phyloP scores from a whole-genome alignment of 768 basidiomycete species.

The Naematelia encephala region DNA sequence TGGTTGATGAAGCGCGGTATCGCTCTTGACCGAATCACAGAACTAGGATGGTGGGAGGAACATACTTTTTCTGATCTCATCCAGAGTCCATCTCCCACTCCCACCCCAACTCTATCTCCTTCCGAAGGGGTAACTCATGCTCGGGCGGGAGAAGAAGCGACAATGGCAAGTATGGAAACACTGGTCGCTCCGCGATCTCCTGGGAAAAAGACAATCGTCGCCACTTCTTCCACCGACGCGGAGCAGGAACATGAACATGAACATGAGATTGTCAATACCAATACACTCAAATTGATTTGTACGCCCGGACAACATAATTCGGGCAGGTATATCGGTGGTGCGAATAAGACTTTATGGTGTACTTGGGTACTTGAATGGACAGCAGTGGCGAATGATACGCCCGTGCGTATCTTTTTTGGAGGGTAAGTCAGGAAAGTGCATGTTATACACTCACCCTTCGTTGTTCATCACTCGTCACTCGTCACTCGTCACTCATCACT shows the following conservation, averaged over 20 bases:
- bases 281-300: not conserved
- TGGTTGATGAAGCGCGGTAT: slow-evolving; percentile 20
- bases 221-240: not conserved
- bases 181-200: too few relatives aligned
- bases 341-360: slow-evolving; percentile 3
- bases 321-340: not conserved
- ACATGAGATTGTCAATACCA: not conserved
- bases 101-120: too few relatives aligned
- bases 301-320: slow-evolving; percentile 5
- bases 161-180: not conserved
- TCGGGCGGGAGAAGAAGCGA: not conserved
- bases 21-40: slow-evolving; percentile 16
- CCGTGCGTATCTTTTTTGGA: slow-evolving; percentile 2
- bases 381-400: not conserved
- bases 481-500: too few relatives aligned
- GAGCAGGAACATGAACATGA: not conserved
- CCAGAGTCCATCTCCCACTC: too few relatives aligned
- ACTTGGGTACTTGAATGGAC: slow-evolving; percentile 4
- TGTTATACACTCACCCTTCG: not conserved
- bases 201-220: too few relatives aligned
- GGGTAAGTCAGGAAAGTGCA: slow-evolving; percentile 3
- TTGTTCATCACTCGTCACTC: not conserved
- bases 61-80: slow-evolving; percentile 1
- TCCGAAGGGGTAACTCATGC: too few relatives aligned
- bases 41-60: slow-evolving; percentile 38